Percentiles rank a stretch among this genome's conserved stretches.
Conservation (phyloP, 306 rosid species). For the Sechiopsis laciniata region DNA sequence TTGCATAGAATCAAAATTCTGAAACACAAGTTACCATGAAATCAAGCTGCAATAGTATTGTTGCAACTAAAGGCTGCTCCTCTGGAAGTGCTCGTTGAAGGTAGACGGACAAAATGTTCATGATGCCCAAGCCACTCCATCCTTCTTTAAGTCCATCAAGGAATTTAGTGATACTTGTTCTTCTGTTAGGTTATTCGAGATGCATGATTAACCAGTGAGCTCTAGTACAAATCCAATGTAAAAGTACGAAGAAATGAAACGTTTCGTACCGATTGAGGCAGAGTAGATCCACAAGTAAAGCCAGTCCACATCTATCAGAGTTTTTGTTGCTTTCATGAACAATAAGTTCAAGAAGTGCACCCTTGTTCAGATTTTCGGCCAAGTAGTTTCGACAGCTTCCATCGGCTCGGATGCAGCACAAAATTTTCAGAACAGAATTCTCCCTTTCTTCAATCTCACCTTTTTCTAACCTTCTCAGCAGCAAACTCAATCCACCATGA, state of each 20-base stretch:
- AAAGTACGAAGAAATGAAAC: not conserved
- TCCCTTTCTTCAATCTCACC: conserved; percentile 55
- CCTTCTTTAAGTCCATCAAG: conserved; percentile 58
- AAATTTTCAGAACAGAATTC: conserved; percentile 39
- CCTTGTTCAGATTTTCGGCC: conserved; percentile 46
- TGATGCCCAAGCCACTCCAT: conserved; percentile 51
- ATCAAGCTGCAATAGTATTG: conserved; percentile 64
- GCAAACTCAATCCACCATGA: conserved; percentile 64
- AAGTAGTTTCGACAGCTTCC: conserved; percentile 64
- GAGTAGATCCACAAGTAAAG: conserved; percentile 53
- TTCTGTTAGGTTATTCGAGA: conserved; percentile 38
- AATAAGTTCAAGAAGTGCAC: conserved; percentile 58
- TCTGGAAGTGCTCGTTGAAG: conserved; percentile 50
- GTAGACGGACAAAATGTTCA: conserved; percentile 57
- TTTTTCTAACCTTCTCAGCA: conserved; percentile 44
- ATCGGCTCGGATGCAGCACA: conserved; percentile 60
- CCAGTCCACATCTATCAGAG: conserved; percentile 39
- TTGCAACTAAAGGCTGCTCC: conserved; percentile 57
- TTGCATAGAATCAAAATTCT: not conserved
- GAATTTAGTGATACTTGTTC: conserved; percentile 44
- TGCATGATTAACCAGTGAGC: conserved; percentile 6
- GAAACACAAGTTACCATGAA: conserved; percentile 51
- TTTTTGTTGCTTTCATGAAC: conserved; percentile 38
- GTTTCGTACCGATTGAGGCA: conserved; percentile 50
- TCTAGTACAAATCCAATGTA: not conserved